phyloP scores from a whole-genome alignment of 2,329 filamentous ascomycete genomes.

The Colletotrichum tabaci region DNA sequence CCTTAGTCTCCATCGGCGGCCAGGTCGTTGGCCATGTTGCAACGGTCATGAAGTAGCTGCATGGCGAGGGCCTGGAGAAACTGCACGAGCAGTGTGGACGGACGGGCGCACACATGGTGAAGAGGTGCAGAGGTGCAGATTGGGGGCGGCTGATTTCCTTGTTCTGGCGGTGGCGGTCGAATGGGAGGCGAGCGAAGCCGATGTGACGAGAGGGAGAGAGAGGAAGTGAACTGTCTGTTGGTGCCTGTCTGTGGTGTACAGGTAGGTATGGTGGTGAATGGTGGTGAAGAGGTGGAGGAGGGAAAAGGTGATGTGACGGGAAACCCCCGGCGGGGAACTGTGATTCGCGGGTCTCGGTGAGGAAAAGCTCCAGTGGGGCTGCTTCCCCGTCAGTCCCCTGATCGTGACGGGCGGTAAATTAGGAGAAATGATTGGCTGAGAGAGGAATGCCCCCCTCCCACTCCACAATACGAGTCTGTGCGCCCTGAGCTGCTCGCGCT shows the following conservation, averaged over 20 bases:
- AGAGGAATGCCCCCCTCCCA: neutral
- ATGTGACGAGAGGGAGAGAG: slow-evolving; percentile 28
- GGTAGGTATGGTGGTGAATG: neutral
- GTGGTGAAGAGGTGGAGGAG: slow-evolving; percentile 18
- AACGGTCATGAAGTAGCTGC: slow-evolving; percentile 14
- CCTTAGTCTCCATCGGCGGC: too few species aligned
- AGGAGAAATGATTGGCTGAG: slow-evolving; percentile 45
- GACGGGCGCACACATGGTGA: slow-evolving; percentile 25
- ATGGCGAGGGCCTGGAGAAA: slow-evolving; percentile 27
- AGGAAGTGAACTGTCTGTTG: slow-evolving; percentile 4
- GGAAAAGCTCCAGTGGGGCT: slow-evolving; percentile 31
- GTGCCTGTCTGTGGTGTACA: slow-evolving; percentile 1
- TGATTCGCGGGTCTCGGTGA: slow-evolving; percentile 25
- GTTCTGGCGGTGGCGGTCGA: slow-evolving; percentile 24
- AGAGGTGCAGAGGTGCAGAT: slow-evolving; percentile 23
- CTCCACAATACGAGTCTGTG: slow-evolving; percentile 15
- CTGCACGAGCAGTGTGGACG: slow-evolving; percentile 7
- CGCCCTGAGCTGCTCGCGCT: slow-evolving; percentile 1
- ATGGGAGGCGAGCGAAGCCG: slow-evolving; percentile 25
- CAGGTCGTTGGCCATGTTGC: neutral
- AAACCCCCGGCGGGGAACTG: slow-evolving; percentile 13
- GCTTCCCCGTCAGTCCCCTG: slow-evolving; percentile 19
- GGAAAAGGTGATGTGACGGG: neutral
- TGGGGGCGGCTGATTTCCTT: slow-evolving; percentile 30
- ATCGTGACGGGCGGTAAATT: slow-evolving; percentile 48